Percentiles rank a stretch among this genome's conserved stretches.
These are phyloP conservation scores for Cyamopsis tetragonoloba DNA, from an alignment of 306 rosid species.

Conservation along the genomic window DNA sequence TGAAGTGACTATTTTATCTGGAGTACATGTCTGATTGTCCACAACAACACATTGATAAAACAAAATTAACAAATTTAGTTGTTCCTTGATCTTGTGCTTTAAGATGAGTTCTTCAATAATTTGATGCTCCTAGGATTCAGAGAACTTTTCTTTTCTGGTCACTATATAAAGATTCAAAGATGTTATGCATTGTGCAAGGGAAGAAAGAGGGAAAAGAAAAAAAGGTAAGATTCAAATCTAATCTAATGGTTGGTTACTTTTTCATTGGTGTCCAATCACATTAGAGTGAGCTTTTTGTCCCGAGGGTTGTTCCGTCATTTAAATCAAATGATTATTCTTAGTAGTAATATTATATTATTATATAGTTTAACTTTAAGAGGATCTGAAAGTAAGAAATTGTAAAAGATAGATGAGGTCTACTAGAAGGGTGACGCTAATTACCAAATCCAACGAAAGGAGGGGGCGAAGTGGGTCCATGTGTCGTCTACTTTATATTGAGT, in stretches of 20 bases:
- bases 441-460: not conserved
- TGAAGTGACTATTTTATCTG: too few relatives aligned
- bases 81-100: not conserved
- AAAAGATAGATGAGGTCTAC: not conserved
- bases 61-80: too few relatives aligned
- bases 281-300: not conserved
- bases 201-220: not conserved
- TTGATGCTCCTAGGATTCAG: not conserved
- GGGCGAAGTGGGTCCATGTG: constrained; percentile 4
- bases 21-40: too few relatives aligned
- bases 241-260: not conserved
- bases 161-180: not conserved
- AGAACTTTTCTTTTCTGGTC: not conserved
- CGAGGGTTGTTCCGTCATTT: not conserved
- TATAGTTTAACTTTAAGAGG: not conserved
- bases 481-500: constrained; percentile 1
- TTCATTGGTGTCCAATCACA: not conserved
- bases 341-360: too few relatives aligned
- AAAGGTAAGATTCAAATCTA: not conserved
- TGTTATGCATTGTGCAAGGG: not conserved
- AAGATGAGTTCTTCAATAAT: not conserved
- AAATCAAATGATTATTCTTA: not conserved
- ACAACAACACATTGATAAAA: too few relatives aligned
- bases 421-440: not conserved
- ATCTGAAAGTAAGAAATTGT: constrained; percentile 12